Base-by-base conservation (phyloP, 192 early-diverging fungal genomes). In the Coemansia sp. region DNA sequence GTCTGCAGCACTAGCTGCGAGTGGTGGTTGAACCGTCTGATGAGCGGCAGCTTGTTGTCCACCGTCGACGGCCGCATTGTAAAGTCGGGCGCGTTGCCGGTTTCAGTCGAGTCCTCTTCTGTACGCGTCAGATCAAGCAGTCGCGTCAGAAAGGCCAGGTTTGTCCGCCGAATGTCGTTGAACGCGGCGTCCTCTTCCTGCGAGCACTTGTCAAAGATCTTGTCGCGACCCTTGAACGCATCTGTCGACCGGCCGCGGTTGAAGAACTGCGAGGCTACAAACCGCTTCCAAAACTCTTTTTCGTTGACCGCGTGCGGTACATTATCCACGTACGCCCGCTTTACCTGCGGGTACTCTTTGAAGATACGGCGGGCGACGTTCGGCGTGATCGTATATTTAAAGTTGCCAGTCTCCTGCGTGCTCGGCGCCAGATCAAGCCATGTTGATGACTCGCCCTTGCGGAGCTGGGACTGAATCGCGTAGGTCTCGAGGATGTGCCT, bases 361-460 rank as follows among this genome's bases (percentile, higher is more conserved):
- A 94, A 94, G 12, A 98, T 94, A 28, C 85, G 85, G 39, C 90
- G 82, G 21, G 94, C 90, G 12, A 90, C 84, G 38, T 93, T 89
- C n/a, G 85, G 84, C n/a, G 88, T 93, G 42, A 97, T 82, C 2
- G 82, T 90, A 60, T 87, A 90, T 50, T 86, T 94, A 46, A 89
- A 79, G 63, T 92, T 87, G 39, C 83, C 83, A 14, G 86, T 85
- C 44, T 90, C 87, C 27, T 86, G 84, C 10, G 77, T 83, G 19
- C 64, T 81, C 21, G 81, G 85, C 17, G 72, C 80, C 50, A 85
- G 62, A 38, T 82, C 87, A 5, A 90, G 77, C 75, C 86, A 84
- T 5, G 82, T 74, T 3, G 88, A 90, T 1, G 89, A 84, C 40
- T 81, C 80, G 22, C 95, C 95, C 60, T 87, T 90, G 46, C 91